Evolutionary conservation across 2,329 filamentous ascomycete genomes (phyloP).

Genomic region (Lasiodiplodia sp.): DNA sequence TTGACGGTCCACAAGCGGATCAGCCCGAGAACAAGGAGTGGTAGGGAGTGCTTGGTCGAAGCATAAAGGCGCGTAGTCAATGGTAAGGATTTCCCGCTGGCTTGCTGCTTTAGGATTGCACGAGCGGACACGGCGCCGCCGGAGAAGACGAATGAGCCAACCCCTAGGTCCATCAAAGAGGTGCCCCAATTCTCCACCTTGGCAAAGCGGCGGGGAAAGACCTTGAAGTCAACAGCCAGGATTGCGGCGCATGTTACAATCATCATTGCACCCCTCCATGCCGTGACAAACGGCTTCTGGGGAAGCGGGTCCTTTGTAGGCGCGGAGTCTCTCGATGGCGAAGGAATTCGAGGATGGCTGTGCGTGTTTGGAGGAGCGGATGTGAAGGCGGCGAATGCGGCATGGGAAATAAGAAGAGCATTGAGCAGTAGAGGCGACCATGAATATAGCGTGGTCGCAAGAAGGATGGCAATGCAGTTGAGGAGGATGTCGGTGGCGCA

Average conservation of each 20-base stretch:
- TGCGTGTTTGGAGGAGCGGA: slow-evolving; percentile 36
- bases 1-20: slow-evolving; percentile 89
- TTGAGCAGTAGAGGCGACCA: slow-evolving; percentile 76
- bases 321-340: slow-evolving; percentile 36
- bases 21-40: slow-evolving; percentile 80
- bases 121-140: slow-evolving; percentile 89
- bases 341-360: slow-evolving; percentile 35
- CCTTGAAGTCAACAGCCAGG: slow-evolving; percentile 91
- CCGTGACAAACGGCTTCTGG: slow-evolving; percentile 89
- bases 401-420: slow-evolving; percentile 75
- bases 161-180: slow-evolving; percentile 97
- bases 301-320: slow-evolving; percentile 64
- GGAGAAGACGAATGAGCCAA: slow-evolving; percentile 97
- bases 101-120: slow-evolving; percentile 74
- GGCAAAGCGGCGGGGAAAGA: slow-evolving; percentile 93
- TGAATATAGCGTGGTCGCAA: slow-evolving; percentile 86
- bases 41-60: slow-evolving; percentile 81
- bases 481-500: slow-evolving; percentile 84
- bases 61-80: slow-evolving; percentile 66
- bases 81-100: slow-evolving; percentile 59
- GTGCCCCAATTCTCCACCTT: slow-evolving; percentile 99
- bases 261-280: slow-evolving; percentile 91
- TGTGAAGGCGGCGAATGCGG: slow-evolving; percentile 66
- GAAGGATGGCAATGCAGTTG: slow-evolving; percentile 81
- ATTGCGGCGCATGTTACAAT: slow-evolving; percentile 89